Evolutionary conservation across 495 filamentous ascomycete genomes (phyloP).

Genomic region (Articulospora tetracladia): DNA sequence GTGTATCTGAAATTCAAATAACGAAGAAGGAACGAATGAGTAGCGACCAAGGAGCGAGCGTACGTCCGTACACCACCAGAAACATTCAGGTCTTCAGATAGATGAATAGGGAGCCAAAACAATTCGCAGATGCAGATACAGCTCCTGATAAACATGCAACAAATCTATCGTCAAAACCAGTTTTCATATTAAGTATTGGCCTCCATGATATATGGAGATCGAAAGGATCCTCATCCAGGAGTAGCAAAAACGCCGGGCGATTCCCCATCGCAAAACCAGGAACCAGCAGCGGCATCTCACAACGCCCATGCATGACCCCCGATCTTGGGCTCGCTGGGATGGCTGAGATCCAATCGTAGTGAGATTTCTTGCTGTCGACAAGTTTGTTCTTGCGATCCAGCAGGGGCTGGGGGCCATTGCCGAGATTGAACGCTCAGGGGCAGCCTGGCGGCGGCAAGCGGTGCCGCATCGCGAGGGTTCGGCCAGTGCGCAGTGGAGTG

Average conservation of each 20-base stretch:
- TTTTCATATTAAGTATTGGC: background rate
- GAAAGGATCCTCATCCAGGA: background rate
- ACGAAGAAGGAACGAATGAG: background rate
- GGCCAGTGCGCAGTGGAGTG: background rate
- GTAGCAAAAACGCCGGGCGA: background rate
- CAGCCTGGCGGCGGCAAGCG: background rate
- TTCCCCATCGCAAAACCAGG: background rate
- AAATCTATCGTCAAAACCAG: background rate
- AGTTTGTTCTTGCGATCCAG: background rate
- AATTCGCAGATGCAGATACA: background rate
- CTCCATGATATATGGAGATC: background rate
- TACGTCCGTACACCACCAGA: background rate
- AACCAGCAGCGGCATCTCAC: background rate
- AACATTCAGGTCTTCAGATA: too few relatives aligned
- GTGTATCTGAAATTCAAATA: background rate
- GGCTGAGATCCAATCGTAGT: background rate
- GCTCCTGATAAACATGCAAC: background rate
- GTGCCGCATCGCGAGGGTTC: background rate
- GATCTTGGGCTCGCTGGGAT: background rate
- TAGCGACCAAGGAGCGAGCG: background rate
- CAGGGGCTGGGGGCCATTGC: background rate
- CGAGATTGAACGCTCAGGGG: constrained; percentile 7
- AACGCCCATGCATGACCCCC: background rate
- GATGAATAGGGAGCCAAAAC: too few relatives aligned
- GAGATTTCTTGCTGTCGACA: background rate